These are phyloP conservation scores for Trichoderma citrinoviride DNA, from an alignment of 2,329 filamentous ascomycete genomes.

Conservation along the genomic window DNA sequence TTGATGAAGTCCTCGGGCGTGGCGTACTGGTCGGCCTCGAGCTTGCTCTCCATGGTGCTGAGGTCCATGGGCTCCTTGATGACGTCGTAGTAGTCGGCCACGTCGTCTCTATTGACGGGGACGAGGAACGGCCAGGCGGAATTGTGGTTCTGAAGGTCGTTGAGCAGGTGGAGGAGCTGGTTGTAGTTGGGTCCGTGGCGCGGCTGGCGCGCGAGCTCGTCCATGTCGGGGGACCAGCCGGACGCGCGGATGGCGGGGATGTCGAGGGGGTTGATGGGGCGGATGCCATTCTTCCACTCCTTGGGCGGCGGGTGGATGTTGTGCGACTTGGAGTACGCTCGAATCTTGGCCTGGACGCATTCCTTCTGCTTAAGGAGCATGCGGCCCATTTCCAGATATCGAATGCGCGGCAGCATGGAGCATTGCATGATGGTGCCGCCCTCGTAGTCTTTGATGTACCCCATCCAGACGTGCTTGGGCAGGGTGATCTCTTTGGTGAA, in stretches of 20 bases:
- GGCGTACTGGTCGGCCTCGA: constrained; percentile 88
- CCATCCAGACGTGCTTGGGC: constrained; percentile 91
- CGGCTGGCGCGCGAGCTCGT: constrained; percentile 89
- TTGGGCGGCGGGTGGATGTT: constrained; percentile 81
- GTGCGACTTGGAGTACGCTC: constrained; percentile 85
- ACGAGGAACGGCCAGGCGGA: constrained; percentile 93
- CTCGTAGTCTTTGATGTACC: constrained; percentile 99
- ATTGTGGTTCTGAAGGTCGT: constrained; percentile 91
- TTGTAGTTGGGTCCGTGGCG: constrained; percentile 97
- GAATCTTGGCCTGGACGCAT: constrained; percentile 89
- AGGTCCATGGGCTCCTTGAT: constrained; percentile 98
- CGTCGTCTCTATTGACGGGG: constrained; percentile 92
- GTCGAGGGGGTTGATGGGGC: constrained; percentile 76
- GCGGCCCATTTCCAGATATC: constrained; percentile 87
- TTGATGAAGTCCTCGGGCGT: constrained; percentile 89
- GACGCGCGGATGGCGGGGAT: constrained; percentile 88
- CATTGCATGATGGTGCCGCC: constrained; percentile 99
- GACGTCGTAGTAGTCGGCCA: constrained; percentile 98
- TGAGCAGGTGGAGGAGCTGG: constrained; percentile 85
- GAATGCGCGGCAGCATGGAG: constrained; percentile 90
- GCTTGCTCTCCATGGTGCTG: constrained; percentile 90
- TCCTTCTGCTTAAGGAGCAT: constrained; percentile 99
- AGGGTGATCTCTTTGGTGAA: constrained; percentile 98
- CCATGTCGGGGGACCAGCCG: constrained; percentile 97
- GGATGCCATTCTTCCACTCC: constrained; percentile 75